Conservation (phyloP, 345 rosid genomes). For the Rhizophora apiculata region DNA sequence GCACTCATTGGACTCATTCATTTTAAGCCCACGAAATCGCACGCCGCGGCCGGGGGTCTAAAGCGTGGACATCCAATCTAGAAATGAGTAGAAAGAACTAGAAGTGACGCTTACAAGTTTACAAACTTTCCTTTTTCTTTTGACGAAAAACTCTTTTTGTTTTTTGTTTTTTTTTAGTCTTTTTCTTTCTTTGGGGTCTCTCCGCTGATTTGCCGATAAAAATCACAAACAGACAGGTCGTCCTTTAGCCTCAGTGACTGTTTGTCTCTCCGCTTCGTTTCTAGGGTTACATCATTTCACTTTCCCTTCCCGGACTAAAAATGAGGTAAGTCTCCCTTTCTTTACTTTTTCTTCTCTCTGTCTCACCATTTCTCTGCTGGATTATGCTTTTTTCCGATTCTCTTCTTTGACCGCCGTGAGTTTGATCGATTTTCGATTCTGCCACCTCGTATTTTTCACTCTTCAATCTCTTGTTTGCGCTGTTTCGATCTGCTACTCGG, state of each 20-base stretch:
- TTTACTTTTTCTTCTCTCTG: not conserved
- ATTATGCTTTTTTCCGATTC: not conserved
- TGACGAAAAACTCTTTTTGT: not conserved
- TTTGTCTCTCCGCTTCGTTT: not conserved
- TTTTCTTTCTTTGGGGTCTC: not conserved
- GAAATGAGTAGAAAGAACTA: too few relatives aligned
- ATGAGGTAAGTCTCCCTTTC: conserved; percentile 33
- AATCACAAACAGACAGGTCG: too few relatives aligned
- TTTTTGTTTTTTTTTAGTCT: conserved; percentile 5
- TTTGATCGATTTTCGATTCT: conserved; percentile 6
- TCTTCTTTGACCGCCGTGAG: not conserved
- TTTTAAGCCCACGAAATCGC: too few relatives aligned
- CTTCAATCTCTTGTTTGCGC: conserved; percentile 3
- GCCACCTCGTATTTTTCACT: not conserved
- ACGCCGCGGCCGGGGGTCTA: too few relatives aligned
- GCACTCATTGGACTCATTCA: too few relatives aligned
- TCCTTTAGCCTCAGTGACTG: too few relatives aligned
- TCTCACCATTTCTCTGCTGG: too few relatives aligned
- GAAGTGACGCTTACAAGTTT: not conserved
- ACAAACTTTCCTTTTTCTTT: too few relatives aligned
- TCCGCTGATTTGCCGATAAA: not conserved
- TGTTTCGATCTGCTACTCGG: too few relatives aligned
- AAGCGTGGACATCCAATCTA: too few relatives aligned
- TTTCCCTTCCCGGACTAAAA: conserved; percentile 14
- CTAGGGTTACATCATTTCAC: conserved; percentile 35